phyloP scores from a whole-genome alignment of 2,329 filamentous ascomycete species.

The Pseudogymnoascus destructans region DNA sequence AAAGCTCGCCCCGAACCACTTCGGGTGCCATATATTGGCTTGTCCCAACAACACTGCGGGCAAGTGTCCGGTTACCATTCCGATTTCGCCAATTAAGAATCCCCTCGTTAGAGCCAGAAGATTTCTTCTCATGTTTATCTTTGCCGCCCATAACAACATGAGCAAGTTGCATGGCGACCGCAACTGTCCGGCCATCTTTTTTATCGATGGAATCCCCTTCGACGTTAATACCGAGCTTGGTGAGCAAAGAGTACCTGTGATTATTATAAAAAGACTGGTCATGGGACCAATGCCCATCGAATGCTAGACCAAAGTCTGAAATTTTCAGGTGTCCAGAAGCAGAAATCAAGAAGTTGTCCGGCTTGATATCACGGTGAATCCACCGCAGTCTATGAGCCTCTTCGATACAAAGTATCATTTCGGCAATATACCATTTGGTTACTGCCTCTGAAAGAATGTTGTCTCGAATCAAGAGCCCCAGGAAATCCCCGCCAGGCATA shows the following conservation, averaged over 20 bases:
- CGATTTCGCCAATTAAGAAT: constrained; percentile 59
- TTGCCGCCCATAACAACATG: constrained; percentile 29
- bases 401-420: constrained; percentile 93
- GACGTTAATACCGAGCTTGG: constrained; percentile 61
- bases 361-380: constrained; percentile 94
- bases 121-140: constrained; percentile 29
- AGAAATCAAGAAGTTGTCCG: constrained; percentile 90
- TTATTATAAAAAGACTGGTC: constrained; percentile 77
- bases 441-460: constrained; percentile 68
- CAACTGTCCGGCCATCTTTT: constrained; percentile 35
- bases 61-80: constrained; percentile 55
- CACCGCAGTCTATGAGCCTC: constrained; percentile 78
- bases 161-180: constrained; percentile 29
- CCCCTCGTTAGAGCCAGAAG: constrained; percentile 23
- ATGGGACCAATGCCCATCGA: constrained; percentile 91
- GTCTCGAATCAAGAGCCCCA: constrained; percentile 73
- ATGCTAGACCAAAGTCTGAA: constrained; percentile 89
- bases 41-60: constrained; percentile 80
- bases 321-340: constrained; percentile 85
- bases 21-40: constrained; percentile 98
- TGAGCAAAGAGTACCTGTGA: constrained; percentile 65
- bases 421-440: constrained; percentile 77
- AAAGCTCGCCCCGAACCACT: constrained; percentile 66
- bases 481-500: constrained; percentile 91
- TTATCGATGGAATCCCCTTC: constrained; percentile 62